Evolutionary conservation across 108 stramenopile genomes (phyloP).

Genomic region (Conticribra weissflogii): DNA sequence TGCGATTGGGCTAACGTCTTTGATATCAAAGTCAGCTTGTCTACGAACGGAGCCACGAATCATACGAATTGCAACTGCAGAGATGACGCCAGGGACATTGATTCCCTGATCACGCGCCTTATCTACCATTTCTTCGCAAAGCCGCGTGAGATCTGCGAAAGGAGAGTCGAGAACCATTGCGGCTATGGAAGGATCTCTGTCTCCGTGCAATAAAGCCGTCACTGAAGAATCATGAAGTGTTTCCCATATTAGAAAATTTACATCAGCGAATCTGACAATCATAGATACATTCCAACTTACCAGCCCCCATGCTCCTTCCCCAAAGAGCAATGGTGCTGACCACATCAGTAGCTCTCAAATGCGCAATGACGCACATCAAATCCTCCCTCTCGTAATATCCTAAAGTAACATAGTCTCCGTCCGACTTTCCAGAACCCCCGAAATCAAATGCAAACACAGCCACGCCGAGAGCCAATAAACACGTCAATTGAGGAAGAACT

Average conservation of each 20-base stretch:
- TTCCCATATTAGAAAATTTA: conserved; percentile 15
- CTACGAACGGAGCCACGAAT: conserved; percentile 86
- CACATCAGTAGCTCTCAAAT: conserved; percentile 90
- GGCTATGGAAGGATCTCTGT: conserved; percentile 96
- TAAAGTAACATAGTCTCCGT: conserved; percentile 96
- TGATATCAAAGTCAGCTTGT: conserved; percentile 92
- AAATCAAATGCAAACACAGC: conserved; percentile 98
- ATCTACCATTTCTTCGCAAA: conserved; percentile 98
- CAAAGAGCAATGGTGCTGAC: conserved; percentile 95
- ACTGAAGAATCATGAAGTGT: conserved; percentile 93
- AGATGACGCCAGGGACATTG: conserved; percentile 77
- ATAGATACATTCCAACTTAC: conserved; percentile 15
- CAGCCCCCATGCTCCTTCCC: conserved; percentile 99
- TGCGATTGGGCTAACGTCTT: conserved; percentile 84
- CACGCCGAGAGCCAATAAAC: conserved; percentile 83
- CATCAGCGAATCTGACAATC: neutral
- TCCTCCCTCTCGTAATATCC: conserved; percentile 98
- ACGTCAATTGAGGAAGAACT: conserved; percentile 65
- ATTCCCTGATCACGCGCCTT: conserved; percentile 92
- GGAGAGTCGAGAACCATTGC: conserved; percentile 97
- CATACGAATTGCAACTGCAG: conserved; percentile 81
- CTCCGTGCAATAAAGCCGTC: conserved; percentile 96
- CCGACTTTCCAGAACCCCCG: conserved; percentile 95
- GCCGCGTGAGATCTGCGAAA: conserved; percentile 91
- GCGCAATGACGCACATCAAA: conserved; percentile 88